Conservation (phyloP, 179 eudicot genomes). For the Beta macrorhiza region DNA sequence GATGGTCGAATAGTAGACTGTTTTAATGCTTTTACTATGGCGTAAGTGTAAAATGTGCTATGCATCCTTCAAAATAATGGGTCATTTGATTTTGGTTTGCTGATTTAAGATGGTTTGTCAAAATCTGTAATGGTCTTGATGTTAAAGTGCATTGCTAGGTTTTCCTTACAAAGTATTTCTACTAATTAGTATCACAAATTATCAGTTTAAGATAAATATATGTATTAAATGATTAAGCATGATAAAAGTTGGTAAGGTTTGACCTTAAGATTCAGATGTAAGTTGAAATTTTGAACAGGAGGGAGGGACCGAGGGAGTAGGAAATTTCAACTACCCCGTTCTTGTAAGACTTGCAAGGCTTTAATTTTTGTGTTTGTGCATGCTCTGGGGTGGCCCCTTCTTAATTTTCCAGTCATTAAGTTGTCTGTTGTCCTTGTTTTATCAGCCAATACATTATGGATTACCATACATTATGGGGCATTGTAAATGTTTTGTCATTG, state of each 20-base stretch:
- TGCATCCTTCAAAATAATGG: not conserved
- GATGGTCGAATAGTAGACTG: not conserved
- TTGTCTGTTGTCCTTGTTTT: slow-evolving; percentile 4
- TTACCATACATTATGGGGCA: slow-evolving; percentile 5
- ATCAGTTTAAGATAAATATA: not conserved
- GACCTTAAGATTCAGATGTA: not conserved
- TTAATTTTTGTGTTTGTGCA: not conserved
- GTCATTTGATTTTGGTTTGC: not conserved
- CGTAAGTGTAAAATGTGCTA: not conserved
- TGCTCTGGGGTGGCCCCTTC: not conserved
- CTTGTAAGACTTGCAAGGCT: not conserved
- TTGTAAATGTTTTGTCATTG: not conserved
- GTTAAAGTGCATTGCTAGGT: not conserved
- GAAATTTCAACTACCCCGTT: not conserved
- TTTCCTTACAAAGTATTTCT: not conserved
- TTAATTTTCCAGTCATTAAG: not conserved
- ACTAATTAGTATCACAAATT: not conserved
- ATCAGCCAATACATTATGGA: not conserved
- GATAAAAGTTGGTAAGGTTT: not conserved
- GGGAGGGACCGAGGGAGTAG: not conserved
- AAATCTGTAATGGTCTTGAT: not conserved
- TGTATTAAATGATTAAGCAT: not conserved
- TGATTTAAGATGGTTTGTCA: not conserved
- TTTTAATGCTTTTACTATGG: not conserved
- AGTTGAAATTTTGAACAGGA: not conserved